phyloP scores from a whole-genome alignment of 305 asterid species.

The Fraxinus angustifolia region DNA sequence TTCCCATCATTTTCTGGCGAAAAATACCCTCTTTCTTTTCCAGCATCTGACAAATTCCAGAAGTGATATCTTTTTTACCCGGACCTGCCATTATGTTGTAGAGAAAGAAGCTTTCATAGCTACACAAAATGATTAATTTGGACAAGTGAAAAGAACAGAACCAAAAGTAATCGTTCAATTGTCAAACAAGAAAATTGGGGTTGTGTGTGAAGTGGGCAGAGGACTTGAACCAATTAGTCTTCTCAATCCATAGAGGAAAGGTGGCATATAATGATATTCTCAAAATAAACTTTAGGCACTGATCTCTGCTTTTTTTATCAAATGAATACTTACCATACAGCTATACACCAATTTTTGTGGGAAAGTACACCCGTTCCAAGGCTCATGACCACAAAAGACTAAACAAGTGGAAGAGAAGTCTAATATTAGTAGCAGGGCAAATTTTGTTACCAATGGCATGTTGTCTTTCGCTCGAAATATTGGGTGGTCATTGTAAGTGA shows the following conservation, averaged over 20 bases:
- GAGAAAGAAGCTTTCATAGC: slow-evolving; percentile 13
- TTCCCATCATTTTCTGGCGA: slow-evolving; percentile 99
- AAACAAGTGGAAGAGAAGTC: background rate
- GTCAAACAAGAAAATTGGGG: slow-evolving; percentile 12
- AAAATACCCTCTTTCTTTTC: slow-evolving; percentile 96
- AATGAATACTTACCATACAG: background rate
- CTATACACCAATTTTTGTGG: background rate
- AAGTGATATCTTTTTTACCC: slow-evolving; percentile 46
- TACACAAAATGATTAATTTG: background rate
- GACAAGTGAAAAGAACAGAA: slow-evolving; percentile 2
- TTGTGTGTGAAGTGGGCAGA: slow-evolving; percentile 14
- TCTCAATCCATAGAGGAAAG: background rate
- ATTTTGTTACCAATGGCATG: background rate
- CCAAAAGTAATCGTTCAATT: background rate
- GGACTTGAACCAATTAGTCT: background rate
- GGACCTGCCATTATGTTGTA: slow-evolving; percentile 41
- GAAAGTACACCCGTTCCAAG: background rate
- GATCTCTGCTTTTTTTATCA: background rate
- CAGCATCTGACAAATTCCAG: slow-evolving; percentile 75
- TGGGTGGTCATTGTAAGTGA: background rate
- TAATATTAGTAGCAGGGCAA: background rate
- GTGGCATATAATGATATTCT: background rate
- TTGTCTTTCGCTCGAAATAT: background rate
- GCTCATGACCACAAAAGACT: background rate
- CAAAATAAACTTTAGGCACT: background rate